phyloP scores from a whole-genome alignment of 306 rosid genomes.

The Citrullus colocynthis region DNA sequence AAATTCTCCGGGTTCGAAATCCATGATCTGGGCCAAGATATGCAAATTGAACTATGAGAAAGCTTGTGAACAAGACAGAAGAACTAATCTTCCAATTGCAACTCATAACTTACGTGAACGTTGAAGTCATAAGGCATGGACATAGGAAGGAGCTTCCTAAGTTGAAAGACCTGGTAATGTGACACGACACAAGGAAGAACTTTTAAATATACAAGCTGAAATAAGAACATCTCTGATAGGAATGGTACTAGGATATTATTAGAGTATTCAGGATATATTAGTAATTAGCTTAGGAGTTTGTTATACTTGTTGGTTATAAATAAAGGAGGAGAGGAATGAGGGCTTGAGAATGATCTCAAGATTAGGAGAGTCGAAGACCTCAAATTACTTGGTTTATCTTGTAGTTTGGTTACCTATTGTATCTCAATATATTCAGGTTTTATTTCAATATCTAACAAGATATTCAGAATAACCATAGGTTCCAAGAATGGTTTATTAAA shows the following conservation, averaged over 20 bases:
- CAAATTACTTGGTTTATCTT: too few relatives aligned
- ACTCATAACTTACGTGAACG: slow-evolving; percentile 59
- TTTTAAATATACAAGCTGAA: slow-evolving; percentile 2
- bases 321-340: too few relatives aligned
- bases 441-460: not conserved
- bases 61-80: not conserved
- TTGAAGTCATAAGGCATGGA: slow-evolving; percentile 82
- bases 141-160: slow-evolving; percentile 79
- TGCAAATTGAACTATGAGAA: slow-evolving; percentile 8
- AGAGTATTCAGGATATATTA: too few relatives aligned
- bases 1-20: slow-evolving; percentile 88
- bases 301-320: too few relatives aligned
- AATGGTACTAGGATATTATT: too few relatives aligned
- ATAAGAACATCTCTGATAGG: not conserved
- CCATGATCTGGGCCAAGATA: slow-evolving; percentile 61
- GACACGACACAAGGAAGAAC: not conserved
- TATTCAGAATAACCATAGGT: not conserved
- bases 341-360: too few relatives aligned
- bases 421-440: too few relatives aligned
- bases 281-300: too few relatives aligned
- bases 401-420: too few relatives aligned
- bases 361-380: too few relatives aligned
- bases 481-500: not conserved
- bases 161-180: slow-evolving; percentile 58
- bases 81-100: not conserved